Percentiles rank a stretch among this genome's conserved stretches.
phyloP scores from a whole-genome alignment of 805 yeast genomes.

The Ogataea nitratoaversa region DNA sequence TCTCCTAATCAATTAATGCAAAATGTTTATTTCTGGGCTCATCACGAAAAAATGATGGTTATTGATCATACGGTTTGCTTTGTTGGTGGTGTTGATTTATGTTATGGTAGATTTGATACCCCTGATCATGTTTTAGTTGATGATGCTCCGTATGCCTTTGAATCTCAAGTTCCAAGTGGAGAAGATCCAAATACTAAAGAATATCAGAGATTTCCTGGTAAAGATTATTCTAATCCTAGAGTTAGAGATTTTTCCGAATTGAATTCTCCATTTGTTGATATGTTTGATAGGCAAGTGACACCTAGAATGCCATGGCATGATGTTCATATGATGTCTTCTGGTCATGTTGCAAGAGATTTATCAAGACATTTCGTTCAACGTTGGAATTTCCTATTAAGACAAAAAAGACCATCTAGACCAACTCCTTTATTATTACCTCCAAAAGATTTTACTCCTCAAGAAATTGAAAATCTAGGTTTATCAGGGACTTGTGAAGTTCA shows the following conservation, averaged over 20 bases:
- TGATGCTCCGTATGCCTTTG: constrained; percentile 42
- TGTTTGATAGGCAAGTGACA: constrained; percentile 74
- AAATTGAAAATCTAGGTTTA: constrained; percentile 54
- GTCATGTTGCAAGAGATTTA: constrained; percentile 90
- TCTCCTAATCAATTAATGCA: constrained; percentile 95
- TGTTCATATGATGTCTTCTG: constrained; percentile 92
- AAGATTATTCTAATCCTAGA: constrained; percentile 95
- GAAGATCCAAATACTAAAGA: constrained; percentile 23
- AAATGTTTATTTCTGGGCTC: constrained; percentile 97
- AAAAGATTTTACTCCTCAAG: constrained; percentile 73
- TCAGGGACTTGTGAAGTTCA: constrained; percentile 92
- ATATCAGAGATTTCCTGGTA: constrained; percentile 87
- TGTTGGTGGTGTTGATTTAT: constrained; percentile 92
- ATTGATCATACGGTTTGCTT: constrained; percentile 87
- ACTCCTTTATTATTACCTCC: constrained; percentile 94
- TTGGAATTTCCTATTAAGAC: constrained; percentile 92
- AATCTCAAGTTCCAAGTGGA: constrained; percentile 16
- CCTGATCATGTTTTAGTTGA: constrained; percentile 91
- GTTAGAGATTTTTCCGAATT: constrained; percentile 79
- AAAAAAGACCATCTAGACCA: constrained; percentile 88
- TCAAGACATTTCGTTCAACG: constrained; percentile 94
- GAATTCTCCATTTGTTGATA: constrained; percentile 83
- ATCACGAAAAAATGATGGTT: constrained; percentile 88
- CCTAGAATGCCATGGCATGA: constrained; percentile 99
- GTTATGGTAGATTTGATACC: constrained; percentile 94